phyloP scores from a whole-genome alignment of 2,329 filamentous ascomycete species.

The Lachnellula willkommii region DNA sequence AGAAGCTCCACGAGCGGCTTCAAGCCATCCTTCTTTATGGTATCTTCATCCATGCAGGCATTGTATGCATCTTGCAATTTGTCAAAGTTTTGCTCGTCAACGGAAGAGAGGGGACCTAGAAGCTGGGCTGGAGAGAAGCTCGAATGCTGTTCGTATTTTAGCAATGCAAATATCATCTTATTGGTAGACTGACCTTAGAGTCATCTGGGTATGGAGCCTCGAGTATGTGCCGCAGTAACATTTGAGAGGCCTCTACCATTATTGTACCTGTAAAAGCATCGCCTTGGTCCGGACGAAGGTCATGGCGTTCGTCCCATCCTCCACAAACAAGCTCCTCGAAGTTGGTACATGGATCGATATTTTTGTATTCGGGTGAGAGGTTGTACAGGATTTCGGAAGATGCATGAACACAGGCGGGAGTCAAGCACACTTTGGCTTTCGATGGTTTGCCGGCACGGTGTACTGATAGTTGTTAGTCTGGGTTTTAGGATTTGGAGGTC shows the following conservation, averaged over 20 bases:
- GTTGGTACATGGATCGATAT: conserved; percentile 62
- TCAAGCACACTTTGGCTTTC: conserved; percentile 41
- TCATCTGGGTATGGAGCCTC: conserved; percentile 50
- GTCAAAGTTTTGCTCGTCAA: conserved; percentile 58
- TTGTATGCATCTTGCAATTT: conserved; percentile 61
- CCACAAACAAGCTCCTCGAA: conserved; percentile 65
- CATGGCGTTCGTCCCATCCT: conserved; percentile 59
- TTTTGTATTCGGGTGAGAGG: conserved; percentile 54
- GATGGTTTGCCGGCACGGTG: conserved; percentile 11
- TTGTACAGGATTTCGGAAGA: conserved; percentile 58
- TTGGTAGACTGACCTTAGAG: conserved; percentile 31
- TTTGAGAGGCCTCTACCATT: conserved; percentile 56
- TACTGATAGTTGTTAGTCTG: conserved; percentile 14
- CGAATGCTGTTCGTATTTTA: conserved; percentile 39
- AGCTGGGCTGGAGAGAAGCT: conserved; percentile 43
- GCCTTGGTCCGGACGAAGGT: conserved; percentile 59
- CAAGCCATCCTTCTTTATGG: conserved; percentile 49
- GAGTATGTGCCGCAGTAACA: conserved; percentile 56
- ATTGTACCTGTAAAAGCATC: conserved; percentile 55
- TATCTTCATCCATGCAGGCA: conserved; percentile 59
- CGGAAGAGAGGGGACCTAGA: conserved; percentile 33
- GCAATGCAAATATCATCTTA: conserved; percentile 4
- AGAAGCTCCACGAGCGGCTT: conserved; percentile 53
- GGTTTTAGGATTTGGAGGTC: not conserved
- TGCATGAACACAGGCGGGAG: conserved; percentile 58